phyloP scores from a whole-genome alignment of 1,284 basidiomycete genomes.

The Ceratobasidium papillatum region DNA sequence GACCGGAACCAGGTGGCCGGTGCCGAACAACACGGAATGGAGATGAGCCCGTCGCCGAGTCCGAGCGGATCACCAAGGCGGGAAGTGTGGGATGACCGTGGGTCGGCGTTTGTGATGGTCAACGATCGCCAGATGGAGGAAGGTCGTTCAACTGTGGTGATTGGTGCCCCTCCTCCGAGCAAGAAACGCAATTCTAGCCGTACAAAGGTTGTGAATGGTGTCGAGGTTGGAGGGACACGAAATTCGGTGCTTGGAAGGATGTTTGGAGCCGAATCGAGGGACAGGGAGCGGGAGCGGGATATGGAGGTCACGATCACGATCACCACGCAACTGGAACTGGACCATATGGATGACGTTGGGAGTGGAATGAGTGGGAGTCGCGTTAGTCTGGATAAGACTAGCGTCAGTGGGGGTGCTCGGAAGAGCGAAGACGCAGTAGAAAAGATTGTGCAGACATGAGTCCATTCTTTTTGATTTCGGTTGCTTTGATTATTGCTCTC shows the following conservation, averaged over 20 bases:
- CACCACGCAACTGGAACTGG: conserved; percentile 25
- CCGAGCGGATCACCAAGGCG: conserved; percentile 3
- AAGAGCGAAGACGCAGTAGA: neutral
- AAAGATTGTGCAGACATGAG: neutral
- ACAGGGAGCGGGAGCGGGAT: neutral
- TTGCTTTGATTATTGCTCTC: neutral
- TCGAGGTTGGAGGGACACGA: neutral
- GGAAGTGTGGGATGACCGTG: conserved; percentile 26
- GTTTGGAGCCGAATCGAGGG: conserved; percentile 5
- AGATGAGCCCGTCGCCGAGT: neutral
- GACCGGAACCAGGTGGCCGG: neutral
- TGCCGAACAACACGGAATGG: conserved; percentile 8
- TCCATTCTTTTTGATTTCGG: neutral
- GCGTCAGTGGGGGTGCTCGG: neutral
- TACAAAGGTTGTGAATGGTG: neutral
- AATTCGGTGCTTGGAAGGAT: conserved; percentile 21
- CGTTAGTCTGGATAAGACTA: neutral
- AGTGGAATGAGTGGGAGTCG: neutral
- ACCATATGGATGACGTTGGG: neutral
- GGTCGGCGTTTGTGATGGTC: neutral
- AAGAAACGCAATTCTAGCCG: conserved; percentile 20
- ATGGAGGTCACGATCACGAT: conserved; percentile 37
- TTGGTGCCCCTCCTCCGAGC: conserved; percentile 26
- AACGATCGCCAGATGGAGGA: neutral
- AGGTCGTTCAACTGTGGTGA: neutral